Evolutionary conservation across 108 stramenopile genomes (phyloP).

Genomic region (Hondaea fermentalgiana): DNA sequence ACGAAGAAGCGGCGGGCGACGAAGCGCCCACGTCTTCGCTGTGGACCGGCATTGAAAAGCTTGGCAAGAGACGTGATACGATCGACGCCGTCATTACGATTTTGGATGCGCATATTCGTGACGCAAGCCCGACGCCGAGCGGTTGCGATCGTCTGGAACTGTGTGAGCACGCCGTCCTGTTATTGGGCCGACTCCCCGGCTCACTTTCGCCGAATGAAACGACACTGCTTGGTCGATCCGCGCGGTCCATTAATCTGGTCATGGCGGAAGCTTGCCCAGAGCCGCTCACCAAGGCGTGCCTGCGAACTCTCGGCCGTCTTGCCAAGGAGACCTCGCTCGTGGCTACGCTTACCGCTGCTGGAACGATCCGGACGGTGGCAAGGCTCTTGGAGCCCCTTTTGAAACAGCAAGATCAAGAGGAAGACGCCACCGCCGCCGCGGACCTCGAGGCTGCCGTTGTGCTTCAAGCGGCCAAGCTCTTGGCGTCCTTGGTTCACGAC

Average conservation of each 20-base stretch:
- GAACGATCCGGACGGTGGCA: background rate
- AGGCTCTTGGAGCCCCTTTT: background rate
- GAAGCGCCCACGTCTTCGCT: background rate
- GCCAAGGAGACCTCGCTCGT: background rate
- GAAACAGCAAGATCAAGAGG: background rate
- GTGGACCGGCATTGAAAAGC: background rate
- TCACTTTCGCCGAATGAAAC: background rate
- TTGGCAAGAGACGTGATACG: background rate
- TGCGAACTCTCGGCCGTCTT: background rate
- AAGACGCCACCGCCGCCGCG: background rate
- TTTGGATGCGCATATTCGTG: slow-evolving; percentile 14
- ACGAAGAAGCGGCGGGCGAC: background rate
- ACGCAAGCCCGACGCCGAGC: slow-evolving; percentile 6
- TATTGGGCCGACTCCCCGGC: background rate
- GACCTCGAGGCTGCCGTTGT: background rate
- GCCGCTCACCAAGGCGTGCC: background rate
- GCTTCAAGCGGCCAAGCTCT: background rate
- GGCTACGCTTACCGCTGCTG: background rate
- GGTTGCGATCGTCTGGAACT: background rate
- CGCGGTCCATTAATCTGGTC: background rate
- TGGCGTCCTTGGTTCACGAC: background rate
- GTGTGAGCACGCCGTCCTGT: background rate
- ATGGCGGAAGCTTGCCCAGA: background rate
- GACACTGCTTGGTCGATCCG: background rate
- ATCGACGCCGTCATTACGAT: background rate